Percentiles rank a stretch among this genome's conserved stretches.
Conservation (phyloP, 345 rosid species). For the Carallia pectinifolia region DNA sequence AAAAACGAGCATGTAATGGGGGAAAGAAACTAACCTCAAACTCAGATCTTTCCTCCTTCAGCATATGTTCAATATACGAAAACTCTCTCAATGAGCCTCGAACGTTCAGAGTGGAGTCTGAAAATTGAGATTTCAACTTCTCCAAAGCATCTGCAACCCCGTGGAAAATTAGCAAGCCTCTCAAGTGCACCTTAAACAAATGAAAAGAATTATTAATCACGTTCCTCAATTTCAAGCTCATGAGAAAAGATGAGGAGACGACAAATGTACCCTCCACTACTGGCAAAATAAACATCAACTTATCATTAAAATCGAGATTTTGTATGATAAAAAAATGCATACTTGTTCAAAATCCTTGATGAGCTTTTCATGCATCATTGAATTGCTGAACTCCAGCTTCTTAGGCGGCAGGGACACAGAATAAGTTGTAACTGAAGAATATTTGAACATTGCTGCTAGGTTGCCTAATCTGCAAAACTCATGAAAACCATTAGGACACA, state of each 20-base stretch:
- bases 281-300: constrained; percentile 4
- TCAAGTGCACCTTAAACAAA: constrained; percentile 52
- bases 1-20: neutral
- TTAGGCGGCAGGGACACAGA: constrained; percentile 69
- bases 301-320: constrained; percentile 8
- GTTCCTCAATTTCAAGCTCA: constrained; percentile 4
- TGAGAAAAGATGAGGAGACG: neutral
- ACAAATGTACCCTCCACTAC: constrained; percentile 4
- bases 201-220: constrained; percentile 9
- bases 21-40: constrained; percentile 64
- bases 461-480: constrained; percentile 66
- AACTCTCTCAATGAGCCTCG: constrained; percentile 44
- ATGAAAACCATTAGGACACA: neutral
- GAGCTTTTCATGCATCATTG: constrained; percentile 51
- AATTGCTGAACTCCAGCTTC: constrained; percentile 57
- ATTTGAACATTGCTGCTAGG: constrained; percentile 82
- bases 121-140: constrained; percentile 43
- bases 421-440: constrained; percentile 69
- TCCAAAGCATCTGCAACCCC: constrained; percentile 54
- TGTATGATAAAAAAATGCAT: constrained; percentile 22
- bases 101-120: constrained; percentile 45
- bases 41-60: constrained; percentile 51
- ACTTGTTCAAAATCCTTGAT: constrained; percentile 59
- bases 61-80: constrained; percentile 58
- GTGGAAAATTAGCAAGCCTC: constrained; percentile 57